phyloP scores from a whole-genome alignment of 441 rosid species.

The Arabidopsis lyrata region DNA sequence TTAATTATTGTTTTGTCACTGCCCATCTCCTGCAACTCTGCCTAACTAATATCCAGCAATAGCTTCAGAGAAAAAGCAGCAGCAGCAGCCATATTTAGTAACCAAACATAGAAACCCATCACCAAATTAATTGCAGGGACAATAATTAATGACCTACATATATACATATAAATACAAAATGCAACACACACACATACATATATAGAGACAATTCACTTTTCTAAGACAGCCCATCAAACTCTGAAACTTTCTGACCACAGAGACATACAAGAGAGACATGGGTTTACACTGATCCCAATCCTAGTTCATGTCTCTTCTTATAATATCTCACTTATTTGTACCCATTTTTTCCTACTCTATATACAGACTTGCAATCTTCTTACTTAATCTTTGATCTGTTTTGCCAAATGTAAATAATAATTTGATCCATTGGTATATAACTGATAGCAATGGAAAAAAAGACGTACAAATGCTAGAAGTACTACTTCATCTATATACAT shows the following conservation, averaged over 20 bases:
- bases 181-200: conserved; percentile 16
- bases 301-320: conserved; percentile 42
- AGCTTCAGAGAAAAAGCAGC: conserved; percentile 46
- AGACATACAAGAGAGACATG: conserved; percentile 45
- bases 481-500: conserved; percentile 12
- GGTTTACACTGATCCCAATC: conserved; percentile 50
- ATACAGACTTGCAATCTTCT: conserved; percentile 16
- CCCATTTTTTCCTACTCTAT: conserved; percentile 16
- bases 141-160: conserved; percentile 18
- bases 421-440: conserved; percentile 1
- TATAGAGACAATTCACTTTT: conserved; percentile 39
- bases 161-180: conserved; percentile 19
- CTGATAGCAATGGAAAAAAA: neutral
- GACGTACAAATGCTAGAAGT: neutral
- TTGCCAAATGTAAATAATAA: conserved; percentile 24
- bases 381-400: conserved; percentile 36
- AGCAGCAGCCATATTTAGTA: conserved; percentile 48
- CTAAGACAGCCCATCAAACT: conserved; percentile 43
- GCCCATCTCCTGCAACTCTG: conserved; percentile 48
- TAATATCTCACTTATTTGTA: conserved; percentile 38
- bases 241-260: conserved; percentile 44
- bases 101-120: conserved; percentile 47
- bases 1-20: conserved; percentile 38
- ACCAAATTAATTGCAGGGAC: conserved; percentile 38
- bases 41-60: conserved; percentile 46